phyloP scores from a whole-genome alignment of 2,329 filamentous ascomycete genomes.

The Verticillium nonalfalfae region DNA sequence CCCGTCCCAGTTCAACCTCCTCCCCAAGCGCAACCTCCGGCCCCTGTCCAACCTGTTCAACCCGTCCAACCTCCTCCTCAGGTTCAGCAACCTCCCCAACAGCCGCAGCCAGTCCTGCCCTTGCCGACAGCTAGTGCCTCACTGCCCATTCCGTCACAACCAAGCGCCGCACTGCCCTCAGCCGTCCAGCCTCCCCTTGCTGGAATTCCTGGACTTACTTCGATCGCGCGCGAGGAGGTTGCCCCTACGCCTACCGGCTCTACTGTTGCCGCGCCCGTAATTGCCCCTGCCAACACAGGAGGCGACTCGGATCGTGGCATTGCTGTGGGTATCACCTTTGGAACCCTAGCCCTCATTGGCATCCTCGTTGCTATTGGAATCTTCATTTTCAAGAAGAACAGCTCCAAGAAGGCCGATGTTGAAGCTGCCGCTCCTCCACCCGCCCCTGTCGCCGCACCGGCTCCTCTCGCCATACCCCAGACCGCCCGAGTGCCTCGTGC shows the following conservation, averaged over 20 bases:
- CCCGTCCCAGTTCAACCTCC: background rate
- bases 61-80: background rate
- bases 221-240: background rate
- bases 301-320: background rate
- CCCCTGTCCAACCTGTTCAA: background rate
- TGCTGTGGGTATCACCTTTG: background rate
- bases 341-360: background rate
- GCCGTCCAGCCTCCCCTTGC: background rate
- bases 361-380: constrained; percentile 2
- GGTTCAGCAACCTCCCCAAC: background rate
- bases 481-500: background rate
- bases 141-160: background rate
- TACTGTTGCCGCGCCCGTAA: background rate
- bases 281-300: background rate
- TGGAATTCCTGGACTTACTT: background rate
- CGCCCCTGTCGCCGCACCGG: background rate
- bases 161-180: background rate
- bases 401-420: background rate
- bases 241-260: background rate
- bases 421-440: background rate
- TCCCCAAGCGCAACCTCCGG: background rate
- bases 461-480: background rate
- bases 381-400: background rate
- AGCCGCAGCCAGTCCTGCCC: background rate
- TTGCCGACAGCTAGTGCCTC: background rate